Evolutionary conservation across 148 eudicot species (phyloP), one percentile per base, ranked within the genome.

Genomic region (Chenopodium album): DNA sequence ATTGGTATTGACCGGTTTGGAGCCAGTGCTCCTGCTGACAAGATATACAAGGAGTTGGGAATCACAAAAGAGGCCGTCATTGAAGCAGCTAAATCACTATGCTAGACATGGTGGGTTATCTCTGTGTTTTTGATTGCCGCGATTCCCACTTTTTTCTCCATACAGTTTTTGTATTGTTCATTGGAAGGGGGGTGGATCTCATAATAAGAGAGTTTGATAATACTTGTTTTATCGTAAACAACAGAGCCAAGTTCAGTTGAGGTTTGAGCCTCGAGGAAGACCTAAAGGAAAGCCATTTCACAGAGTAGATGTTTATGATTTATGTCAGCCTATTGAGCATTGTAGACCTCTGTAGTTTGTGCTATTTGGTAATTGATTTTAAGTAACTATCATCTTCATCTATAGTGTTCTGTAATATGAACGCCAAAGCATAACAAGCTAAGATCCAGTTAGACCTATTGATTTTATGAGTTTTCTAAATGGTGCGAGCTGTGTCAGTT

Each of bases 1-100:
- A 93, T 95, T n/a, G 99, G 99, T 17, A 95, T 95, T 80, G 99
- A 95, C 82, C 74, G 83, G 31, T 95, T 94, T 76, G 99, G 99
- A 16, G 97, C 99, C 1, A 93, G 98, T 91, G 99, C 99, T 69
- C 99, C 99, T 16, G 99, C 99, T 31, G 92, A 84, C 0, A 95
- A 82, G 63, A 92, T 95, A 78, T 95, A 95, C 92, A 91, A 94
- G 92, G 99, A 95, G 89, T 91, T 84, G n/a, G 98, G 98, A 46
- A 85, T 95, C 68, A 93, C 99, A 7, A 90, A 87, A 34, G 99
- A 95, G 81, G 97, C 95, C 48, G 98, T 95, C 68, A 73, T 95
- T 76, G 93, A 89, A 79, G 98, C 99, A 37, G 99, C 98, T n/a
- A 95, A 94, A 69, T 77, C 87, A 81, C 70, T 95, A 9, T 81